A percentile compares a stretch with the other conserved stretches of the same genome.
phyloP scores from a whole-genome alignment of 305 asterid species.

The Solanum hybrid region DNA sequence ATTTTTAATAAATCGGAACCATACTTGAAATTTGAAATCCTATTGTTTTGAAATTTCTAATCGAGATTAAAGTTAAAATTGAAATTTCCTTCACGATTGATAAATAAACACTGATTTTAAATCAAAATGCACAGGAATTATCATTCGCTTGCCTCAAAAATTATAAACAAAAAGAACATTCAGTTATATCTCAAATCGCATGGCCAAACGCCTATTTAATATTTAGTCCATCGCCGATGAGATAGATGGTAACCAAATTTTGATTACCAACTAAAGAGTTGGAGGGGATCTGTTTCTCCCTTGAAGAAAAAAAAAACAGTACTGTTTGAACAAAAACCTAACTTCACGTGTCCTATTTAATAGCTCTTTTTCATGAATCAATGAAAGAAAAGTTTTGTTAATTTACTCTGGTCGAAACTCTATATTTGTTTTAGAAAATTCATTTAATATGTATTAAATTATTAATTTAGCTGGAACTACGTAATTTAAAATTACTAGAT shows the following conservation, averaged over 20 bases:
- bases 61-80: not conserved
- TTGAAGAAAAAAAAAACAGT: not conserved
- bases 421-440: not conserved
- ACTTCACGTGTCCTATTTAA: not conserved
- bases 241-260: not conserved
- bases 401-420: not conserved
- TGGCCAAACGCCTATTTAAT: not conserved
- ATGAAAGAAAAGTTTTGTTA: not conserved
- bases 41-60: too few species aligned
- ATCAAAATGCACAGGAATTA: not conserved
- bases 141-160: not conserved
- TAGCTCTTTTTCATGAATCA: not conserved
- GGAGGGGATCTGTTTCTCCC: not conserved
- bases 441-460: not conserved
- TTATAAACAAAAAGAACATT: not conserved
- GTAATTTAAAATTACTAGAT: not conserved
- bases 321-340: not conserved
- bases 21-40: not conserved
- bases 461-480: not conserved
- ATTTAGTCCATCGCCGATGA: not conserved
- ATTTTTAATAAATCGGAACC: not conserved
- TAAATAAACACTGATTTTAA: too few species aligned
- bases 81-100: too few species aligned
- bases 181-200: not conserved
- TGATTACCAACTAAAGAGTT: not conserved